Evolutionary conservation across 768 basidiomycete species (phyloP).

Genomic region (Russula sp.): DNA sequence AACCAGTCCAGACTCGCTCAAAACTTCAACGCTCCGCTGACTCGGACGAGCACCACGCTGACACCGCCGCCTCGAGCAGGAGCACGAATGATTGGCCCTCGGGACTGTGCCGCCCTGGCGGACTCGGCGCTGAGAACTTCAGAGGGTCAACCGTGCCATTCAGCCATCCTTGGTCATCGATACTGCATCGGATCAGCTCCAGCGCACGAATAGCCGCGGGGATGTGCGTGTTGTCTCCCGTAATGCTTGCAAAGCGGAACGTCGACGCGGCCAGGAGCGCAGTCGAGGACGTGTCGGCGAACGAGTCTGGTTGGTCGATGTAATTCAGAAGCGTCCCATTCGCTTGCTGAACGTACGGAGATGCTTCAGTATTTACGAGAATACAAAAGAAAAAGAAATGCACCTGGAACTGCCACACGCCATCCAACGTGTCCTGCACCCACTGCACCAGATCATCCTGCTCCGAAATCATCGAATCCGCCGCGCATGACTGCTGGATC

Average conservation of each 20-base stretch:
- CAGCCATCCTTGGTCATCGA: constrained; percentile 31
- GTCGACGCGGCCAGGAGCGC: constrained; percentile 52
- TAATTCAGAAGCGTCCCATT: constrained; percentile 49
- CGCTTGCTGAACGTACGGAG: constrained; percentile 29
- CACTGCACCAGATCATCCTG: constrained; percentile 42
- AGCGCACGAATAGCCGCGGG: constrained; percentile 39
- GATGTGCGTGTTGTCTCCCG: constrained; percentile 34
- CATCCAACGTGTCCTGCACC: constrained; percentile 46
- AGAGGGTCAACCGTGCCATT: constrained; percentile 14
- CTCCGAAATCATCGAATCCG: constrained; percentile 34
- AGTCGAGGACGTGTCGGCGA: constrained; percentile 49
- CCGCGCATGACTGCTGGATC: constrained; percentile 39
- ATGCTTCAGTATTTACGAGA: too few species aligned
- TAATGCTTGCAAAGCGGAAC: constrained; percentile 46
- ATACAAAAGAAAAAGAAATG: neutral
- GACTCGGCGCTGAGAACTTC: constrained; percentile 9
- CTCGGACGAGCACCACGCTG: neutral
- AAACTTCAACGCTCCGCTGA: neutral
- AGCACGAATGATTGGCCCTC: constrained; percentile 25
- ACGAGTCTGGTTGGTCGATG: constrained; percentile 43
- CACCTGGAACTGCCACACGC: constrained; percentile 43
- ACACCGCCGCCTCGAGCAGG: constrained; percentile 21
- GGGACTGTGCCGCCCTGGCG: constrained; percentile 14
- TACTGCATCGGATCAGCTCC: constrained; percentile 33
- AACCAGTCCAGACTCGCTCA: too few species aligned